Base-by-base conservation (phyloP, 208 protist species). In the Acanthamoeba sp. region DNA sequence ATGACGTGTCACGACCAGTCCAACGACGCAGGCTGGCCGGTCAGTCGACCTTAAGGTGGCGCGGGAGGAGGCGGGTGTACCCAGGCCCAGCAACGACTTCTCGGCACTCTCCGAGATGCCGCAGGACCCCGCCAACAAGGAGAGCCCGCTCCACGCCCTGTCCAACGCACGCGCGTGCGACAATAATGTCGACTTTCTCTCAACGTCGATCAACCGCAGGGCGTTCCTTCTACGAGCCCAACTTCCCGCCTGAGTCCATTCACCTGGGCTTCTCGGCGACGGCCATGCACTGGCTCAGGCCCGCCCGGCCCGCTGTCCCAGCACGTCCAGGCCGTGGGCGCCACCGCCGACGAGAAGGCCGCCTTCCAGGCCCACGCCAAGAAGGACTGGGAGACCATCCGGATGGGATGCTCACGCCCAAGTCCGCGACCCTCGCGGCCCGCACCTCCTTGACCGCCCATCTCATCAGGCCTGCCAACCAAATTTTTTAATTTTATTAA, bases 241-340 rank as follows among this genome's bases (percentile, higher is more conserved):
- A 84, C 73, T 84, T 84, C 73, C 73, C 73, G 12, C 38, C 73
- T 10, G 20, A n/a, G 34, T 55, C 73, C 7, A 84, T 84, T 20
- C 73, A 84, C 29, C 38, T 84, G 40, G 73, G 73, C 40, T 84
- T 84, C 73, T 84, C 73, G 34, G 73, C 73, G 18, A 84, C 73
- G 40, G 73, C 73, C 73, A 84, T 84, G 73, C 73, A 84, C 73
- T 84, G 73, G 73, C 73, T 84, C 27, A 6, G 40, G 34, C 14
- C 24, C 32, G 36, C 73, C 73, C 7, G 48, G 73, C 24, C 27
- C 12, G 40, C 34, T 84, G 22, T 20, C 40, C 16, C 34, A 84
- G 14, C 73, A 84, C 42, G 38, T 84, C 12, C 73, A 84, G 12
- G 73, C 73, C 27, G 73, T 84, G 40, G 73, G 73, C 42, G 73